Conservation (phyloP, 176 grass and related monocot genomes). For the Poa annua region DNA sequence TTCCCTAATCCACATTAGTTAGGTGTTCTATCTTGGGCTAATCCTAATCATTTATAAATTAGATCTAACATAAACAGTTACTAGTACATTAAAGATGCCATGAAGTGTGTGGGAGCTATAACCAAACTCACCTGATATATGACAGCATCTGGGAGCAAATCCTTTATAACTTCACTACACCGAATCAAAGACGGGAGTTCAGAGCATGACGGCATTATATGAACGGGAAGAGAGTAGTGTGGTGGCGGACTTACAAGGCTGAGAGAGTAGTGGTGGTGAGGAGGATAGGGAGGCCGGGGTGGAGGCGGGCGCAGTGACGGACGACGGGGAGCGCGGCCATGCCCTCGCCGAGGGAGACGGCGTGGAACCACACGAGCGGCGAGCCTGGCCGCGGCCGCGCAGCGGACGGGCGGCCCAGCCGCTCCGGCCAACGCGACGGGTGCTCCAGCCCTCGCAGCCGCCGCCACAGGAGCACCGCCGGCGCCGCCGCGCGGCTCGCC, state of each 20-base stretch:
- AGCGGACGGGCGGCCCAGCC: slow-evolving; percentile 58
- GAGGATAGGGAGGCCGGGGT: slow-evolving; percentile 59
- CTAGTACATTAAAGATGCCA: neutral
- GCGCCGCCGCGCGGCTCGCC: slow-evolving; percentile 53
- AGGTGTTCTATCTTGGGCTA: too few relatives aligned
- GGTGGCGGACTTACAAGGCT: slow-evolving; percentile 57
- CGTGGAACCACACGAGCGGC: slow-evolving; percentile 81
- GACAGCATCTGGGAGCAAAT: slow-evolving; percentile 72
- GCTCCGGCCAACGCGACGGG: slow-evolving; percentile 62
- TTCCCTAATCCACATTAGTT: too few relatives aligned
- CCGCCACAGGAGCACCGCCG: slow-evolving; percentile 57
- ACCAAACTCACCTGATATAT: slow-evolving; percentile 70
- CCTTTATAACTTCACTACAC: slow-evolving; percentile 81
- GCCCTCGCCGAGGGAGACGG: slow-evolving; percentile 86
- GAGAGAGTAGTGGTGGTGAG: slow-evolving; percentile 88
- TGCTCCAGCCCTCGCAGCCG: slow-evolving; percentile 66
- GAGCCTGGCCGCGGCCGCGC: slow-evolving; percentile 54
- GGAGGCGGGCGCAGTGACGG: slow-evolving; percentile 55
- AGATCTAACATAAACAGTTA: too few relatives aligned
- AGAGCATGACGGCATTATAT: neutral
- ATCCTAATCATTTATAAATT: too few relatives aligned
- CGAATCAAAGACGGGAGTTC: slow-evolving; percentile 1
- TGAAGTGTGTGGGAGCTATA: neutral
- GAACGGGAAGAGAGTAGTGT: neutral
- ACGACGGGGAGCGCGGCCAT: slow-evolving; percentile 82